Conservation (phyloP, 2,329 filamentous ascomycete genomes). For the Arthrobotrys entomopaga region DNA sequence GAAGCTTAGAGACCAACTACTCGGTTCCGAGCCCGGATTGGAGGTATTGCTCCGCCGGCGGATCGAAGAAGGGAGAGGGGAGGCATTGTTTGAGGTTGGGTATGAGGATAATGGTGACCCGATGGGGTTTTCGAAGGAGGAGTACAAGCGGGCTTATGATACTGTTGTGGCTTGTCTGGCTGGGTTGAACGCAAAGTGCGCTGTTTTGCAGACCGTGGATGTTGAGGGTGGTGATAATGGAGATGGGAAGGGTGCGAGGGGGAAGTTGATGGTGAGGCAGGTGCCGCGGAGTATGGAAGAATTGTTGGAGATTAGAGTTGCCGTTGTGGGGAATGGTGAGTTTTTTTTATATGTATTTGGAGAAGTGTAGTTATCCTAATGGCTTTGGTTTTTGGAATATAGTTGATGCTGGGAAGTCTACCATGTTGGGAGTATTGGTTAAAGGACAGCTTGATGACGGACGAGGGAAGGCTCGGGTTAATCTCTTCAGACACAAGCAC, state of each 20-base stretch:
- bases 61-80: slow-evolving; percentile 83
- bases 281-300: slow-evolving; percentile 79
- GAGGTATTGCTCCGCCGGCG: slow-evolving; percentile 73
- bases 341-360: slow-evolving; percentile 12
- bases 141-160: slow-evolving; percentile 79
- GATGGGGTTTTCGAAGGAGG: slow-evolving; percentile 77
- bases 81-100: slow-evolving; percentile 90
- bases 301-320: slow-evolving; percentile 94
- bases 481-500: slow-evolving; percentile 96
- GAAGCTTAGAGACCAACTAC: slow-evolving; percentile 79
- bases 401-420: slow-evolving; percentile 97
- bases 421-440: slow-evolving; percentile 91
- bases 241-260: slow-evolving; percentile 78
- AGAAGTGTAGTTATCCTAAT: slow-evolving; percentile 1
- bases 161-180: slow-evolving; percentile 74
- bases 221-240: slow-evolving; percentile 74
- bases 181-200: slow-evolving; percentile 75
- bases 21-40: slow-evolving; percentile 71
- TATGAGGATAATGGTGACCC: slow-evolving; percentile 88
- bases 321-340: slow-evolving; percentile 90
- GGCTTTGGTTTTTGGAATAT: slow-evolving; percentile 14
- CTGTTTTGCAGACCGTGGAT: slow-evolving; percentile 87
- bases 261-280: slow-evolving; percentile 86
- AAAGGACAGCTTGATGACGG: slow-evolving; percentile 96
- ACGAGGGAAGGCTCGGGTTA: slow-evolving; percentile 89